Conservation (phyloP, 1,284 basidiomycete genomes). For the Athelia sp. region DNA sequence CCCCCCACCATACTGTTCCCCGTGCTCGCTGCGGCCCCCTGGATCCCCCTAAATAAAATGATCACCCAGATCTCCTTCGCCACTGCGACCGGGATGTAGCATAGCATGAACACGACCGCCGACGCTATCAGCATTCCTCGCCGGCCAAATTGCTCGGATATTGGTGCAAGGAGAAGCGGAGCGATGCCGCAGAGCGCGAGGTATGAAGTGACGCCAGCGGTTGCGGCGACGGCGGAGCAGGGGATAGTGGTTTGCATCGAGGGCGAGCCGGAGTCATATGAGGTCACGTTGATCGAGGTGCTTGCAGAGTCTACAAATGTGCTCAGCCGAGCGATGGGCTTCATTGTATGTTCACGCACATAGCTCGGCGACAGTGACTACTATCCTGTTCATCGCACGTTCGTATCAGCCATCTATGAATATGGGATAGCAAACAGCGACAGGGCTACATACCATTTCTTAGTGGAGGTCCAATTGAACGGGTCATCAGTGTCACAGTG, state of each 20-base stretch:
- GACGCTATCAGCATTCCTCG: not conserved
- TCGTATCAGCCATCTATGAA: not conserved
- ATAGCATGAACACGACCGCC: not conserved
- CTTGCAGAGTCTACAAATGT: not conserved
- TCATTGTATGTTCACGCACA: not conserved
- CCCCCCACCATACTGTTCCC: conserved; percentile 2
- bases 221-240: not conserved
- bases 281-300: not conserved
- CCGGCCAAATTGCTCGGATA: conserved; percentile 2
- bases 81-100: not conserved
- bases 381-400: not conserved
- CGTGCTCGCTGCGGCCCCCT: not conserved
- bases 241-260: not conserved
- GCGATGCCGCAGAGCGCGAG: not conserved
- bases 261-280: not conserved
- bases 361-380: not conserved
- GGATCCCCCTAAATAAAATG: not conserved
- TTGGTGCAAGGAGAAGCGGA: not conserved
- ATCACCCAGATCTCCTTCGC: not conserved
- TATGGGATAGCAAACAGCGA: not conserved
- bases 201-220: not conserved
- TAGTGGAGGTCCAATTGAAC: not conserved
- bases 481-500: not conserved
- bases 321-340: not conserved
- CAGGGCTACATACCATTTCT: not conserved